phyloP scores from a whole-genome alignment of 1,139 yeast genomes.

The Arxiozyma bovina region DNA sequence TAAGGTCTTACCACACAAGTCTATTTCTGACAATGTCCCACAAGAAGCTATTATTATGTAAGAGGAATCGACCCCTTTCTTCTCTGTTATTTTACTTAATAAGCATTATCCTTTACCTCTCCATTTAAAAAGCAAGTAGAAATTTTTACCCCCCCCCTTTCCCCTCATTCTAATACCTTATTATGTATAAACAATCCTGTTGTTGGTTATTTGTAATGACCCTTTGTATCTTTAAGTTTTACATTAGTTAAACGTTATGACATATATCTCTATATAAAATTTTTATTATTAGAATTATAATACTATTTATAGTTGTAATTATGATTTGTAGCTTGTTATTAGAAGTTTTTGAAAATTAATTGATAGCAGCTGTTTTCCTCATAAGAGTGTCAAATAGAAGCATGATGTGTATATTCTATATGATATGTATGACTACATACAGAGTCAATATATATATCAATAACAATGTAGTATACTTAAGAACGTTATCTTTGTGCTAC shows the following conservation, averaged over 20 bases:
- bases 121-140: neutral
- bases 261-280: neutral
- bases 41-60: conserved; percentile 96
- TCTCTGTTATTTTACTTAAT: neutral
- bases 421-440: too few relatives aligned
- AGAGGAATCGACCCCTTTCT: neutral
- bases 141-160: too few relatives aligned
- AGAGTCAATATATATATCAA: too few relatives aligned
- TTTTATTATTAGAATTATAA: neutral
- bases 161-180: neutral
- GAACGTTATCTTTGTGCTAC: too few relatives aligned
- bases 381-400: neutral
- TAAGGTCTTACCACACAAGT: conserved; percentile 96
- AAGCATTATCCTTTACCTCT: neutral
- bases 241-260: conserved; percentile 2
- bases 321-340: neutral
- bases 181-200: neutral
- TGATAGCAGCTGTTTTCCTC: neutral
- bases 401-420: neutral
- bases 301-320: too few relatives aligned
- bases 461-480: too few relatives aligned
- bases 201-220: neutral
- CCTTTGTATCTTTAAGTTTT: conserved; percentile 1
- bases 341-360: neutral
- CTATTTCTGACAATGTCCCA: conserved; percentile 93